phyloP scores from a whole-genome alignment of 2,329 filamentous ascomycete genomes.

The Fusarium citri region DNA sequence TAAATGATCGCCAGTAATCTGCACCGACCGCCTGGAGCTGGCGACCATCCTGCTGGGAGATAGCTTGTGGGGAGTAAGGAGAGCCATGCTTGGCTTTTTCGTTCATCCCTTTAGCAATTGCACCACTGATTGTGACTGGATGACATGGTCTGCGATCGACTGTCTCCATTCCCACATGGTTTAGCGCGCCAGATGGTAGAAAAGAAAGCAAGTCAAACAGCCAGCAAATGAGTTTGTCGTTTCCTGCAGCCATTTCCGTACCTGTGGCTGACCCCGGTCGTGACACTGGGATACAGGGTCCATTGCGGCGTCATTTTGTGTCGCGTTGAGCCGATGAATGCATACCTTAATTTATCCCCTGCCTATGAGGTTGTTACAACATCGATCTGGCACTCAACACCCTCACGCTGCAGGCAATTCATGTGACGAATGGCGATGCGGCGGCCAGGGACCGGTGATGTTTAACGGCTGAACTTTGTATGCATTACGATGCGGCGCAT shows the following conservation, averaged over 20 bases:
- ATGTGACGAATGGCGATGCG: slow-evolving; percentile 20
- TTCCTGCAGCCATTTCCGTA: slow-evolving; percentile 18
- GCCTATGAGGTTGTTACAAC: slow-evolving; percentile 5
- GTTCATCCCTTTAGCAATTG: slow-evolving; percentile 16
- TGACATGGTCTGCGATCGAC: slow-evolving; percentile 22
- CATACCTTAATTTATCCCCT: slow-evolving; percentile 22
- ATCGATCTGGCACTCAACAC: slow-evolving; percentile 9
- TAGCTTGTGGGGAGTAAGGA: background rate
- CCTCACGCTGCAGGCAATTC: slow-evolving; percentile 15
- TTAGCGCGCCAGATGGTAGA: slow-evolving; percentile 19
- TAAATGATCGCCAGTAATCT: slow-evolving; percentile 25
- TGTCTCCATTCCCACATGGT: slow-evolving; percentile 21
- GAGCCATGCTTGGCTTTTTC: background rate
- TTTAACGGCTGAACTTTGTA: slow-evolving; percentile 5
- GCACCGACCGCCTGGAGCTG: slow-evolving; percentile 28
- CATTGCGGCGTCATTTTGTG: slow-evolving; percentile 28
- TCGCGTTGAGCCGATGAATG: slow-evolving; percentile 31
- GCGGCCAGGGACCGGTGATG: background rate
- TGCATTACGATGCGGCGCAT: slow-evolving; percentile 20
- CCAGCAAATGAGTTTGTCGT: slow-evolving; percentile 11
- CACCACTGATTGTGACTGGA: slow-evolving; percentile 18
- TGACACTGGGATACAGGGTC: slow-evolving; percentile 19
- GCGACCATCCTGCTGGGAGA: slow-evolving; percentile 27
- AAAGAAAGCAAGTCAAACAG: slow-evolving; percentile 1
- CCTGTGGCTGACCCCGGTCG: slow-evolving; percentile 15